Evolutionary conservation across 345 rosid genomes (phyloP), one percentile per base, ranked within the genome.

Genomic region (Arabis hirsuta): DNA sequence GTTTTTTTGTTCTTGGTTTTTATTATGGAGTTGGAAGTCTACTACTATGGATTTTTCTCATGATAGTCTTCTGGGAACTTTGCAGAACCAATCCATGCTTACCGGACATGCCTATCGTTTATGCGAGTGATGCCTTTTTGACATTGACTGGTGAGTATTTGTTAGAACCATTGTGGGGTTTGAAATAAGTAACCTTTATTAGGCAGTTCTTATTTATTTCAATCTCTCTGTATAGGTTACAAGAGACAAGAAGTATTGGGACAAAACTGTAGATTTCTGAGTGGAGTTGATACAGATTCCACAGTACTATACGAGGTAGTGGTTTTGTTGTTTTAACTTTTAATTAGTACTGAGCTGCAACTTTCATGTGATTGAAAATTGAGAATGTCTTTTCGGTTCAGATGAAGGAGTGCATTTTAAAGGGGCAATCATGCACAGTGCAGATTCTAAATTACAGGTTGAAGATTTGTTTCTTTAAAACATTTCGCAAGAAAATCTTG

Each of bases 391-490:
- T 62, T 20, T 51, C 69, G 55, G 38, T 64, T 46, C 83, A 95
- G 99, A 84, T 95, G 76, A 84, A 78, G 66, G 83, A 88, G 63
- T 81, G 88, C 83, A 85, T 95, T 65, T 79, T 26, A 66, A 74
- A 70, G 32, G 91, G 86, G 60, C 84, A 78, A 86, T 74, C 93
- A 65, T 91, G 97, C 87, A 91, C 99, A 74, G 97, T 90, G 76
- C 88, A 89, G 78, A 84, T 95, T 75, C 84, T 95, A 80, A 89
- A 85, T 79, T 91, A 91, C 99, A 95, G 99, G 97, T 95, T 82
- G 78, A 82, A 47, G 12, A 60, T 69, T 48, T 44, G 13, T 9
- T 62, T 32, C 65, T 26, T 44, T 32, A 36, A 68, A 48, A 10
- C 54, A 14, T 36, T 53, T 52, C 24, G 39, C 0, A 2, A 10